Percentiles rank a stretch among this genome's conserved stretches.
Conservation (phyloP, 1,284 basidiomycete genomes). For the Peniophora sp. region DNA sequence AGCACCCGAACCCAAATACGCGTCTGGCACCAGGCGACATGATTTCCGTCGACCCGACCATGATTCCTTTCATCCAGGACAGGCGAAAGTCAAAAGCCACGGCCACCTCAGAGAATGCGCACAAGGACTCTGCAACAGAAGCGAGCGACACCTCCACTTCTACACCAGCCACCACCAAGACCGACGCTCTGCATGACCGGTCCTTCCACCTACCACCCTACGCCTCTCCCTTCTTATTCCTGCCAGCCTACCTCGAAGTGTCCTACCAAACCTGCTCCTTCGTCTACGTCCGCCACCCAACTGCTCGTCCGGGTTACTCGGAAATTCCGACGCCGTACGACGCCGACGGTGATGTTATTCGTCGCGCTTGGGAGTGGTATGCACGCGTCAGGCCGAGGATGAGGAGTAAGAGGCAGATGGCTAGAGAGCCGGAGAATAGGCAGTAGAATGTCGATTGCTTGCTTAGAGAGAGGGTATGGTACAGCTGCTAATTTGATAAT, state of each 20-base stretch:
- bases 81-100: constrained; percentile 11
- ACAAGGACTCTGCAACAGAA: constrained; percentile 5
- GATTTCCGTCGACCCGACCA: constrained; percentile 79
- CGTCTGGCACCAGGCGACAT: constrained; percentile 92
- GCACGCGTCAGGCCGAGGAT: constrained; percentile 64
- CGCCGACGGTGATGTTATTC: constrained; percentile 85
- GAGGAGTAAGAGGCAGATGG: constrained; percentile 58
- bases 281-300: constrained; percentile 93
- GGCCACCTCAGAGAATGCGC: constrained; percentile 2
- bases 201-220: constrained; percentile 62
- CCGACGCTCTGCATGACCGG: not conserved
- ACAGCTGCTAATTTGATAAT: too few relatives aligned
- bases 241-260: constrained; percentile 92
- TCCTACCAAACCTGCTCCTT: constrained; percentile 90
- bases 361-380: constrained; percentile 91
- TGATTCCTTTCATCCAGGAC: constrained; percentile 58
- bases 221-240: constrained; percentile 88
- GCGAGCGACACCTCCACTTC: not conserved
- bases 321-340: constrained; percentile 93
- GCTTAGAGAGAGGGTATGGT: too few relatives aligned
- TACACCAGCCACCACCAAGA: not conserved
- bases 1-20: constrained; percentile 86
- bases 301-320: constrained; percentile 85
- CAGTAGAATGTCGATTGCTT: constrained; percentile 15
- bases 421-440: constrained; percentile 63